A percentile compares a stretch with the other conserved stretches of the same genome.
phyloP scores from a whole-genome alignment of 2,329 filamentous ascomycete genomes.

The Triangularia setosa region DNA sequence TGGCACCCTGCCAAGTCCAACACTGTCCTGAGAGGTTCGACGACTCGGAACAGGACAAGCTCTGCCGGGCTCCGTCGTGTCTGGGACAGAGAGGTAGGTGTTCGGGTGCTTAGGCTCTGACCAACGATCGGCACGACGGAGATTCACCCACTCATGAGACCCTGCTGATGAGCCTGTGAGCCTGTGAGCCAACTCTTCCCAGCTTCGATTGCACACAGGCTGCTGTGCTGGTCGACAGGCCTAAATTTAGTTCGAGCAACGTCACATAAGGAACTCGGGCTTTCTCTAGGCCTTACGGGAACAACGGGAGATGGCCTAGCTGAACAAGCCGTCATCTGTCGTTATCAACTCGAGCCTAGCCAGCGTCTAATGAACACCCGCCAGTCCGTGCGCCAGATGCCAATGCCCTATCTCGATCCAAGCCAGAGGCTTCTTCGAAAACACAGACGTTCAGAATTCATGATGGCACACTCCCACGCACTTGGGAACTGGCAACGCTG shows the following conservation, averaged over 20 bases:
- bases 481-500: neutral
- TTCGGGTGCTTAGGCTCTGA: slow-evolving; percentile 3
- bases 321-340: neutral
- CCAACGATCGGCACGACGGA: slow-evolving; percentile 22
- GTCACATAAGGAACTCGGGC: slow-evolving; percentile 16
- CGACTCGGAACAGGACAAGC: slow-evolving; percentile 6
- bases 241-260: slow-evolving; percentile 27
- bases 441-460: neutral
- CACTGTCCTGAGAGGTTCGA: neutral
- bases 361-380: neutral
- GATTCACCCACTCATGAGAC: neutral
- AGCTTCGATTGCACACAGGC: neutral
- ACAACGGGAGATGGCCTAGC: slow-evolving; percentile 6
- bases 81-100: slow-evolving; percentile 11
- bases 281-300: slow-evolving; percentile 2
- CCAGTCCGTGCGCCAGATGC: neutral
- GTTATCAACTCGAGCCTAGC: neutral
- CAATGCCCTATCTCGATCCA: neutral
- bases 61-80: slow-evolving; percentile 10
- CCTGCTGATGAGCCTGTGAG: neutral
- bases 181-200: neutral
- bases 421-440: neutral
- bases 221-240: slow-evolving; percentile 16
- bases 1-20: neutral
- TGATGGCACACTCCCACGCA: slow-evolving; percentile 6